Evolutionary conservation across 352 stramenopile species (phyloP), one percentile per base, ranked within the genome.

Genomic region (Phytophthora chlamydospora): DNA sequence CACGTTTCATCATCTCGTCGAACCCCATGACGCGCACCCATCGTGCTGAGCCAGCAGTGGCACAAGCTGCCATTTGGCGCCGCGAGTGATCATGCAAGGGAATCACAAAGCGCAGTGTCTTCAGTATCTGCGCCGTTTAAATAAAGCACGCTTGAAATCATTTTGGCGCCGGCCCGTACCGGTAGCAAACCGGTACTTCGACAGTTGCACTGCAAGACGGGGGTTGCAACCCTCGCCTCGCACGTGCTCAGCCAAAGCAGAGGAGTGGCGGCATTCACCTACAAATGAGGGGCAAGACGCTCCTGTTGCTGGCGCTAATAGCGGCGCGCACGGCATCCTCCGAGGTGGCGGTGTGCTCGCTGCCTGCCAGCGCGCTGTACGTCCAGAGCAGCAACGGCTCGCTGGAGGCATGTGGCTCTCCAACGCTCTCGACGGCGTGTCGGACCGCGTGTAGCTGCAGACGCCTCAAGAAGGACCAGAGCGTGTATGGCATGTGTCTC

Each of bases 291-390:
- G 34, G 13, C 58, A 39, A 10, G 31, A 49, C 35, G 10, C 27
- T 50, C 19, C 27, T 65, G 32, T 32, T 44, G 35, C 24, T 69
- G 32, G 41, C 41, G 40, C 31, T 66, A 13, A 5, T 16, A n/a
- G 47, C 47, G 39, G 27, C 42, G 16, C 32, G 27, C 16, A 38
- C 21, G 45, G 32, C 43, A 7, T 24, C 19, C 9, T 50, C 62
- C 34, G 46, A 66, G 11, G 29, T 66, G 40, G 34, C n/a, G 6
- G 43, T 68, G 33, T 80, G 72, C 27, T 60, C 64, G 13, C 35
- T 80, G 33, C 65, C 72, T 3, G 59, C 60, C 12, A 59, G 21
- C 10, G 39, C 60, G 44, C 48, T 80, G 10, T 78, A 71, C 57
- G 12, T 80, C 19, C 29, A 11, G 24, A 12, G 34, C 12, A 48